A percentile compares a stretch with the other conserved stretches of the same genome.
Conservation (phyloP, 176 grass and related monocot species). For the Panicum miliaceum region DNA sequence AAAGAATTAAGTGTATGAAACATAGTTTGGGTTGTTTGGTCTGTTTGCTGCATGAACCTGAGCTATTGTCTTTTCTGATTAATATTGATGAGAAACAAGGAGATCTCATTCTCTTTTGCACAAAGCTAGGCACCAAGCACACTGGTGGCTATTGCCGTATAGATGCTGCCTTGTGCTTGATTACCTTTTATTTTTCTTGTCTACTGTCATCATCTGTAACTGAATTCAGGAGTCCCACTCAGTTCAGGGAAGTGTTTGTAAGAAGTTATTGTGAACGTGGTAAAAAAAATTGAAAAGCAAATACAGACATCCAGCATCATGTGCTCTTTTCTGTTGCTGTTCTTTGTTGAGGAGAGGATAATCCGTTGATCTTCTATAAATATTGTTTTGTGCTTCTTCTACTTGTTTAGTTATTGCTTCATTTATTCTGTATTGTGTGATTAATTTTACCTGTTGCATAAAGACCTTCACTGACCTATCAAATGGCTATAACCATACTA, state of each 20-base stretch:
- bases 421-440: neutral
- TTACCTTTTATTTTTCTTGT: too few relatives aligned
- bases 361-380: conserved; percentile 18
- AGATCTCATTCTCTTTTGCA: conserved; percentile 14
- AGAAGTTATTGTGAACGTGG: neutral
- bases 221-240: neutral
- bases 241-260: neutral
- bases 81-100: neutral
- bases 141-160: neutral
- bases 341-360: neutral
- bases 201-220: neutral
- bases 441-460: conserved; percentile 17
- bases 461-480: conserved; percentile 11
- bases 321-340: neutral
- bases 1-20: neutral
- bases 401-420: conserved; percentile 3
- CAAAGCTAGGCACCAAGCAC: neutral
- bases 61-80: neutral
- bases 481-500: neutral
- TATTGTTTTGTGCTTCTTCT: conserved; percentile 18
- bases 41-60: neutral
- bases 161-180: neutral
- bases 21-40: conserved; percentile 4
- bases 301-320: neutral
- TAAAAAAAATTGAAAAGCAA: conserved; percentile 34